These are phyloP conservation scores for Gloeopeniophorella convolvens DNA, from an alignment of 768 basidiomycete species.

Conservation along the genomic window DNA sequence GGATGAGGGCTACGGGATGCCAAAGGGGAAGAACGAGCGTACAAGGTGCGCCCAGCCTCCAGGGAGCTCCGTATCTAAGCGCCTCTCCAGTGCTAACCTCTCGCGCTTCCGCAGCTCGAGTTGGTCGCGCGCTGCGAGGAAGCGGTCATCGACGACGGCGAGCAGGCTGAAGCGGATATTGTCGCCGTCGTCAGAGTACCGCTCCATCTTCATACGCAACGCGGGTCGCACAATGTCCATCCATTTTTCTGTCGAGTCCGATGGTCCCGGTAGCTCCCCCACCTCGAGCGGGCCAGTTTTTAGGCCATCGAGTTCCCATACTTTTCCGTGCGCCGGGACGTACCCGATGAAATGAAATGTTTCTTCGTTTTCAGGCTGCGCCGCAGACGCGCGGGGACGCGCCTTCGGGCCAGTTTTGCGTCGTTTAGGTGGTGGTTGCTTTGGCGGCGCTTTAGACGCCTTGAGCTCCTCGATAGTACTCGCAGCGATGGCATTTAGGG, in stretches of 20 bases:
- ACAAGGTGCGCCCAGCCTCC: slow-evolving; percentile 36
- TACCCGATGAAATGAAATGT: slow-evolving; percentile 62
- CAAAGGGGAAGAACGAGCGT: background rate
- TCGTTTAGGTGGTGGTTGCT: slow-evolving; percentile 35
- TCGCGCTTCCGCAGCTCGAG: slow-evolving; percentile 49
- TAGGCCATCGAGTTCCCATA: slow-evolving; percentile 67
- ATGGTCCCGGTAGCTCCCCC: slow-evolving; percentile 39
- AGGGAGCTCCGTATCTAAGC: slow-evolving; percentile 29
- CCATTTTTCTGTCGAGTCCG: slow-evolving; percentile 35
- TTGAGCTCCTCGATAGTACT: slow-evolving; percentile 40
- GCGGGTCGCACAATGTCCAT: slow-evolving; percentile 58
- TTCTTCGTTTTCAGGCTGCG: slow-evolving; percentile 32
- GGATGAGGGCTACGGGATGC: background rate
- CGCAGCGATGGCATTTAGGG: slow-evolving; percentile 39
- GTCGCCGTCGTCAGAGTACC: slow-evolving; percentile 35
- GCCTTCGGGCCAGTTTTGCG: slow-evolving; percentile 23
- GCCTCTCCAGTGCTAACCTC: slow-evolving; percentile 37
- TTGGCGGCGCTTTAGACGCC: slow-evolving; percentile 26
- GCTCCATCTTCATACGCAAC: slow-evolving; percentile 54
- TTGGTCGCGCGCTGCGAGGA: slow-evolving; percentile 42
- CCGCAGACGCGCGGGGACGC: slow-evolving; percentile 20
- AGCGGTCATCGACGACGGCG: slow-evolving; percentile 50
- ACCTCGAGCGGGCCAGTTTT: slow-evolving; percentile 58
- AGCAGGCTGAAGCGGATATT: slow-evolving; percentile 56
- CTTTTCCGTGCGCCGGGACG: slow-evolving; percentile 53